Base-by-base conservation (phyloP, 2,329 filamentous ascomycete species). In the Pezicula radicicola region DNA sequence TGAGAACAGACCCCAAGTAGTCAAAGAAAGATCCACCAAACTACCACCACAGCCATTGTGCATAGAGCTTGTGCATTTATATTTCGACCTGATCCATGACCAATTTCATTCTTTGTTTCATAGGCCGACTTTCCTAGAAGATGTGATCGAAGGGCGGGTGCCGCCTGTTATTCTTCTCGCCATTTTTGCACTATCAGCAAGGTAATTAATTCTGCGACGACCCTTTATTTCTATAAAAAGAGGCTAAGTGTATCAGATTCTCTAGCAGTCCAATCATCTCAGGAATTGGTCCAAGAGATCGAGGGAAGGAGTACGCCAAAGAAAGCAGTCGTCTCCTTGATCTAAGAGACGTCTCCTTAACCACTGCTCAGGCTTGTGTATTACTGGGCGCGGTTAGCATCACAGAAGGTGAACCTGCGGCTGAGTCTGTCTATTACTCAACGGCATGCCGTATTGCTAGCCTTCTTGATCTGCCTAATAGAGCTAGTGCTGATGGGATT, bases 311-410 rank as follows among this genome's bases (percentile, higher is more conserved):
- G 16, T 60, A 58, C 51, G 45, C 59, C 47, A 21, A 55, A 50
- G 53, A 59, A 46, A 57, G 57, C 39, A 60, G 64, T 53, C 54
- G 47, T 13, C 55, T 66, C 1, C 58, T 72, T 6, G 60, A 71
- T 48, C 53, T 73, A 21, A 66, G 68, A 7, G 60, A 69, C n/a
- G 63, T 72, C 15, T 68, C 66, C 4, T 49, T 73, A 16, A 60
- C 49, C 3, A 72, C 68, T 1, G 60, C 73, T 9, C 72, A 74
- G 55, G 69, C 69, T 5, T 70, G 69, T 40, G 65, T 75, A 5
- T 55, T 75, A 6, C 56, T 74, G 0, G 72, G 68, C 2, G 58
- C 61, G 0, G 52, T 59, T 33, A 67, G 67, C 3, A 64, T 68
- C 40, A 67, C 64, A 4, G 67, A 73, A 15, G 65, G 66, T 1